A percentile compares a stretch with the other conserved stretches of the same genome.
These are phyloP conservation scores for Pinguiococcus pyrenoidosus DNA, from an alignment of 108 stramenopile species.

Conservation along the genomic window DNA sequence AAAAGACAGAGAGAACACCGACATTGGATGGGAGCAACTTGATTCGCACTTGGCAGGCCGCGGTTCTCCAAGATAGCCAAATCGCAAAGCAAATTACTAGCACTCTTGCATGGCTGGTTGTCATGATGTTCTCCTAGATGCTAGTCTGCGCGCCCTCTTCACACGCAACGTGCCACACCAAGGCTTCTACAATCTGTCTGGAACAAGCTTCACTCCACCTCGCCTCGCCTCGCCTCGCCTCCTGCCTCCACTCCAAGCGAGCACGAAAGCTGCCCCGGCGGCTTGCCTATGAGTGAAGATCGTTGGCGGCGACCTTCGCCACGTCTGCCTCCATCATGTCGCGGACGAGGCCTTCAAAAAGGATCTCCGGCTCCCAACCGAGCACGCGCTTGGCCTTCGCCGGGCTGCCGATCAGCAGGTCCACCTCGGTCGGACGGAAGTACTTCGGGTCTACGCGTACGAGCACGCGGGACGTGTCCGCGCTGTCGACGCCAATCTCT, in stretches of 20 bases:
- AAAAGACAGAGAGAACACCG: no score
- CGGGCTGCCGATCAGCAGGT: conserved; percentile 85
- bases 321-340: conserved; percentile 91
- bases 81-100: no score
- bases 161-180: background rate
- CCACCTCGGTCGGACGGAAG: conserved; percentile 98
- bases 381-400: conserved; percentile 79
- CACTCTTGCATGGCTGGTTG: no score
- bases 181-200: background rate
- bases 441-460: conserved; percentile 86
- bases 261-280: no score
- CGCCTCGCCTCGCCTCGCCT: no score
- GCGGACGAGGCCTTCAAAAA: conserved; percentile 67
- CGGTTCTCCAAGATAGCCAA: no score
- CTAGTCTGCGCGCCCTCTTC: background rate
- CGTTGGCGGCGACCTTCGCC: conserved; percentile 42
- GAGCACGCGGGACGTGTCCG: conserved; percentile 59
- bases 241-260: background rate
- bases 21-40: no score
- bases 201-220: no score
- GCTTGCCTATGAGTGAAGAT: background rate
- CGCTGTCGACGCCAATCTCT: conserved; percentile 79
- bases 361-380: conserved; percentile 69
- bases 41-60: no score
- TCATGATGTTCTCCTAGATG: no score